Conservation (phyloP, 148 eudicot genomes). For the Rheum nobile region DNA sequence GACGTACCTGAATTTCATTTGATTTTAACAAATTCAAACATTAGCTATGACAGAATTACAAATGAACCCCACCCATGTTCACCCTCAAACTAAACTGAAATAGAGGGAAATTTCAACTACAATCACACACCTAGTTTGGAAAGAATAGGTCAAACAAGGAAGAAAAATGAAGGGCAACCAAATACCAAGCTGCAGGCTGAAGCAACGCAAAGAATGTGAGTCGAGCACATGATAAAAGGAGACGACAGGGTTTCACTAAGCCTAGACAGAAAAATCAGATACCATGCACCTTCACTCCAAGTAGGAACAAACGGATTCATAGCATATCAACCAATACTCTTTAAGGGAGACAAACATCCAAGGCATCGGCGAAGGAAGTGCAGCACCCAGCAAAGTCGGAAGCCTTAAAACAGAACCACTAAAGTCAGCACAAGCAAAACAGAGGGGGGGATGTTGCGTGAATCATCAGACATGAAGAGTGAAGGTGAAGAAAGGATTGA, state of each 20-base stretch:
- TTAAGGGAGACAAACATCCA: slow-evolving; percentile 58
- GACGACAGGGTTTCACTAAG: not conserved
- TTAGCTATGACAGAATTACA: not conserved
- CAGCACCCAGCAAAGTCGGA: slow-evolving; percentile 23
- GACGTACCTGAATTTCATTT: not conserved
- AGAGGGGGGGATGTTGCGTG: not conserved
- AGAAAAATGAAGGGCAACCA: not conserved
- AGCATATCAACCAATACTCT: slow-evolving; percentile 83
- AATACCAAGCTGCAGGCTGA: not conserved
- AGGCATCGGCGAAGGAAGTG: slow-evolving; percentile 46
- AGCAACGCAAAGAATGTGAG: not conserved
- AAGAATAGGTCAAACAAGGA: not conserved
- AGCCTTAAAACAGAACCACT: slow-evolving; percentile 22
- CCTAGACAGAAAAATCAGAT: not conserved
- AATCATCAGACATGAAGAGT: not conserved
- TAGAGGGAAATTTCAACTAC: not conserved
- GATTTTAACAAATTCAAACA: not conserved
- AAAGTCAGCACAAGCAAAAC: not conserved
- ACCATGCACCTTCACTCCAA: slow-evolving; percentile 17
- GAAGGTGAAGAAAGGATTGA: not conserved
- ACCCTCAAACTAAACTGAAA: not conserved
- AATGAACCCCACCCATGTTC: not conserved
- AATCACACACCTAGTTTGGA: not conserved
- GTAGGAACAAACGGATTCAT: slow-evolving; percentile 41
- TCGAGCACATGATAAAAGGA: not conserved